phyloP scores from a whole-genome alignment of 1,284 basidiomycete genomes.

The Fomitiporia mediterranea region DNA sequence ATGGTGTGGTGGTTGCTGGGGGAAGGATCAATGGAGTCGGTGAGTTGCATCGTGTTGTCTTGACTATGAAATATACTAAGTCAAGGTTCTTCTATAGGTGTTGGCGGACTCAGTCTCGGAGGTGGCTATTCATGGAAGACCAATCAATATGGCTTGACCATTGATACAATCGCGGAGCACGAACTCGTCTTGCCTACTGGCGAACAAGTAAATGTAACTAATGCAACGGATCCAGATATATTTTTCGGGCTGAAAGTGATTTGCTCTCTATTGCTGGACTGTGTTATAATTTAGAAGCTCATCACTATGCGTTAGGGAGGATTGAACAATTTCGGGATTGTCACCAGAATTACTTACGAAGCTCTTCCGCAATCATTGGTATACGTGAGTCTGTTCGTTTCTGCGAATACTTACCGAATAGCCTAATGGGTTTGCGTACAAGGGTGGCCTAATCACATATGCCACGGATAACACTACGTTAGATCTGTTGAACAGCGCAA shows the following conservation, averaged over 20 bases:
- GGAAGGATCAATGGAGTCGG: slow-evolving; percentile 22
- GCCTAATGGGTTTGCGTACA: not conserved
- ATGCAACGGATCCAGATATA: slow-evolving; percentile 6
- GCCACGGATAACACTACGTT: not conserved
- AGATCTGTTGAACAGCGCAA: slow-evolving; percentile 4
- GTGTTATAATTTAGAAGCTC: no score
- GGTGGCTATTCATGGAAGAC: slow-evolving; percentile 20
- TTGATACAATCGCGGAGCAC: slow-evolving; percentile 15
- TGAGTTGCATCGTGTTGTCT: slow-evolving; percentile 2
- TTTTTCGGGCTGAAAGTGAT: slow-evolving; percentile 16
- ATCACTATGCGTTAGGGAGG: slow-evolving; percentile 5
- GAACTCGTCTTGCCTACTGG: slow-evolving; percentile 15
- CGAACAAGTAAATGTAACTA: not conserved
- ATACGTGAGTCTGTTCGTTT: slow-evolving; percentile 2
- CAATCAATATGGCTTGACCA: slow-evolving; percentile 16
- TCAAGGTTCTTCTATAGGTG: no score
- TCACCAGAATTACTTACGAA: slow-evolving; percentile 10
- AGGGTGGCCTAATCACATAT: slow-evolving; percentile 14
- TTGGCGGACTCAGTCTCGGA: slow-evolving; percentile 10
- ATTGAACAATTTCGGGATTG: slow-evolving; percentile 19
- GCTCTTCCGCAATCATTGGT: slow-evolving; percentile 6
- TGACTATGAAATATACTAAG: not conserved
- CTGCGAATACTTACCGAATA: not conserved
- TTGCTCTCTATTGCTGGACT: not conserved
- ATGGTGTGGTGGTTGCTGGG: slow-evolving; percentile 23